Evolutionary conservation across 2,329 filamentous ascomycete genomes (phyloP).

Genomic region (Sclerotinia nivalis): DNA sequence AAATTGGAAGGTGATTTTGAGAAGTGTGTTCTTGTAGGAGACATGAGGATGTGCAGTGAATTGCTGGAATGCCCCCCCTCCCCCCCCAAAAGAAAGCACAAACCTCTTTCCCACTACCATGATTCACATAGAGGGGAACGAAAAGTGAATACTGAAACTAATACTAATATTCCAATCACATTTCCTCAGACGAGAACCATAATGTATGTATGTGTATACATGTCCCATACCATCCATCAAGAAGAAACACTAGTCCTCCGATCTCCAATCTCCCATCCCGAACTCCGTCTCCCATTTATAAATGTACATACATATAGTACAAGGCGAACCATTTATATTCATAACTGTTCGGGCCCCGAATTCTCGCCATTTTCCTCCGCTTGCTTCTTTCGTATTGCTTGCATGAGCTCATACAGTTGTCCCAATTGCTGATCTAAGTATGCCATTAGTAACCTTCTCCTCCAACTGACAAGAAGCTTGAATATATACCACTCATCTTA

Average conservation of each 20-base stretch:
- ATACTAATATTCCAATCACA: not conserved
- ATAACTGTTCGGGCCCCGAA: conserved; percentile 8
- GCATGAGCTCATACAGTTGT: conserved; percentile 93
- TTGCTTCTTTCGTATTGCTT: conserved; percentile 61
- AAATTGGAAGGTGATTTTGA: not conserved
- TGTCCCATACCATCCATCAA: not conserved
- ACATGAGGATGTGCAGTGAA: not conserved
- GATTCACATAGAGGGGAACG: not conserved
- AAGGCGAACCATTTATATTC: conserved; percentile 1
- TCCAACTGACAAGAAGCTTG: not conserved
- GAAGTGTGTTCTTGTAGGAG: not conserved
- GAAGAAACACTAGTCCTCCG: conserved; percentile 18
- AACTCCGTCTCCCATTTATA: conserved; percentile 12
- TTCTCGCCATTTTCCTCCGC: conserved; percentile 19
- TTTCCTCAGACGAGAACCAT: not conserved
- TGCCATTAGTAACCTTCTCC: conserved; percentile 20
- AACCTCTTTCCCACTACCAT: not conserved
- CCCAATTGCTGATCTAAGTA: conserved; percentile 81
- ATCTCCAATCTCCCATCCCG: not conserved
- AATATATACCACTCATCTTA: conserved; percentile 83
- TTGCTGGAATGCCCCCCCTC: not conserved
- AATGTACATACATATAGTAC: conserved; percentile 20
- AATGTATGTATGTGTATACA: not conserved
- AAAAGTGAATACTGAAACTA: not conserved
- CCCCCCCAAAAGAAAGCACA: not conserved